Evolutionary conservation across 768 basidiomycete species (phyloP), one percentile per base, ranked within the genome.

Genomic region (Dioszegia hungarica): DNA sequence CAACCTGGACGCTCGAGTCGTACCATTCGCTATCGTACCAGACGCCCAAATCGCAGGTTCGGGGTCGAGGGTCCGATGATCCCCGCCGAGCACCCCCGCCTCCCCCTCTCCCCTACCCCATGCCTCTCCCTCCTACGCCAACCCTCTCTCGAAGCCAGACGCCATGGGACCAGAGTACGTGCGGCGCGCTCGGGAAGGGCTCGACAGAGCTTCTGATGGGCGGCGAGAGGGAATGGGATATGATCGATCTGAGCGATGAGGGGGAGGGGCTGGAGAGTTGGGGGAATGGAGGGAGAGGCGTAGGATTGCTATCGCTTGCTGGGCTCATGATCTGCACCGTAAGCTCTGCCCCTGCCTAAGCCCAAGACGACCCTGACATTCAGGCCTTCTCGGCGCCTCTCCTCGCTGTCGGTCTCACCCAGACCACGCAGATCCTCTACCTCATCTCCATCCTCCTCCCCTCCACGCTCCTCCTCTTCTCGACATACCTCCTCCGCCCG

Each of bases 121-220:
- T 72, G 61, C 70, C 70, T 12, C 48, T 72, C 1, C 70, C 70
- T 1, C 70, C 70, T 4, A 72, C 70, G 3, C 70, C 70, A 0
- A 67, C 61, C 3, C 31, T 46, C 1, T 46, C 59, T 6, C n/a
- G 63, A 33, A 56, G 60, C 25, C 56, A 60, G 28, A 65, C 61
- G 17, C 22, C 59, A 11, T 62, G 56, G 22, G 63, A 57, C 56
- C 31, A 56, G 40, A 24, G 40, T 36, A 40, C 56, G 27, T 43
- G 36, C 28, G 37, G 51, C 22, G 24, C 24, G 34, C 8, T 31
- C 28, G 40, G 43, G 1, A 68, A 72, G 43, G 67, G 61, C 10
- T 61, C 56, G 31, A 61, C 56, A 44, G 70, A 72, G 46, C 27
- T 66, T 27, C 59, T 72, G 10, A 61, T 72, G 63, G 61, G 57